Evolutionary conservation across 768 basidiomycete species (phyloP), one percentile per base, ranked within the genome.

Genomic region (Exidia glandulosa): DNA sequence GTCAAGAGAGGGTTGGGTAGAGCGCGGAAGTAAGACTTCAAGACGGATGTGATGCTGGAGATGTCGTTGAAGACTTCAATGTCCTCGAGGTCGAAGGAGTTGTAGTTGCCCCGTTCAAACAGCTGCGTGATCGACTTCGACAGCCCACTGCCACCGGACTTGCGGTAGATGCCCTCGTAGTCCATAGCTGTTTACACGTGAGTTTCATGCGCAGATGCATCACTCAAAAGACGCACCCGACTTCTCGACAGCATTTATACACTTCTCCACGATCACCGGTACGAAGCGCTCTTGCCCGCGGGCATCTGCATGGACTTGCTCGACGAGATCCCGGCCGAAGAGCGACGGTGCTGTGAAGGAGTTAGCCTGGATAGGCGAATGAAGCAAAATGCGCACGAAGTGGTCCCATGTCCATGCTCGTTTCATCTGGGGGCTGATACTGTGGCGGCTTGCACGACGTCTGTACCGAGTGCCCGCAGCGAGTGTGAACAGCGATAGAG

Each of bases 91-190:
- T 98, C 93, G 69, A 99, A 98, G 0, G 90, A 77, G 16, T 77
- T 69, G 70, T 96, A 95, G 70, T 95, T 87, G 58, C 92, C 94
- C 55, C 88, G 82, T 68, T 98, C 96, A 66, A 99, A 99, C 29
- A 95, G 77, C 63, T 94, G 90, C 0, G 91, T 94, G 73, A 99
- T 97, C 57, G 80, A 80, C 75, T 95, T 95, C 34, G 91, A 88
- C 67, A 94, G 94, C 2, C 88, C 81, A 31, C 89, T 85, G 2
- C 96, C 96, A 32, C 96, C 96, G 0, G 87, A 92, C 76, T 99
- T 99, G 63, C 96, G 91, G 72, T 99, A 99, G 63, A 99, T 92
- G 12, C 96, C 96, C 71, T 99, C 96, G 67, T 94, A 94, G 61
- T 96, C 92, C 74, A 97, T 80, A 3, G 90, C 94, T 90, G 57